A percentile compares a stretch with the other conserved stretches of the same genome.
Evolutionary conservation across 2,329 filamentous ascomycete genomes (phyloP).

Genomic region (Penicillium polonicum): DNA sequence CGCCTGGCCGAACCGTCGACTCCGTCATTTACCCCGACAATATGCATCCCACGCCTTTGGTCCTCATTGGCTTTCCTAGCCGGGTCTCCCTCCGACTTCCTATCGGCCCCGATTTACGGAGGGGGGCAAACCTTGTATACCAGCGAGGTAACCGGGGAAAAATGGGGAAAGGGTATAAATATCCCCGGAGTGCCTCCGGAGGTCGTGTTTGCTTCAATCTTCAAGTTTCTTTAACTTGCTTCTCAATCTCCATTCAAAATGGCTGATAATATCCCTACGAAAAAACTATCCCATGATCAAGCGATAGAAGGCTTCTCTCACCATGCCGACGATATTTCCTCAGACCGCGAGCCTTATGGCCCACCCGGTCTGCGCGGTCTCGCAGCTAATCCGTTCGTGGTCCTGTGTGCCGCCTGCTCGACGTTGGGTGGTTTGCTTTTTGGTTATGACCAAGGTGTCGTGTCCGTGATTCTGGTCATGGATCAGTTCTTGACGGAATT

Average conservation of each 20-base stretch:
- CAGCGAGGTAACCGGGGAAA: background rate
- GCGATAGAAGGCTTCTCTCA: conserved; percentile 32
- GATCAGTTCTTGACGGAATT: conserved; percentile 51
- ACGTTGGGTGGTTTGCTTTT: conserved; percentile 53
- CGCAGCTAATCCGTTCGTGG: conserved; percentile 51
- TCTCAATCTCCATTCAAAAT: conserved; percentile 12
- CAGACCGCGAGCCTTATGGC: conserved; percentile 34
- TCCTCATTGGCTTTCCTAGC: background rate
- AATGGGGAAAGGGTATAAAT: conserved; percentile 1
- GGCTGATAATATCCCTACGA: conserved; percentile 21
- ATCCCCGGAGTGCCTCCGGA: background rate
- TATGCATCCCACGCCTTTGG: background rate
- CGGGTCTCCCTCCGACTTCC: background rate
- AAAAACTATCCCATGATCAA: conserved; percentile 19
- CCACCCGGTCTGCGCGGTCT: conserved; percentile 47
- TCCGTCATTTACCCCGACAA: background rate
- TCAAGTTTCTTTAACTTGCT: background rate
- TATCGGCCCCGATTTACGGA: background rate
- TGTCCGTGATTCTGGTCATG: conserved; percentile 53
- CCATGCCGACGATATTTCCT: conserved; percentile 34
- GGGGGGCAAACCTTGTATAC: background rate
- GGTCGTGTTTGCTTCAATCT: background rate
- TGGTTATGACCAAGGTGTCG: conserved; percentile 50
- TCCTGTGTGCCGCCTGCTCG: conserved; percentile 52
- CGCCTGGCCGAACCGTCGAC: background rate